Percentiles rank a stretch among this genome's conserved stretches.
Conservation (phyloP, 1,284 basidiomycete genomes). For the Paramarasmius palmivorus region DNA sequence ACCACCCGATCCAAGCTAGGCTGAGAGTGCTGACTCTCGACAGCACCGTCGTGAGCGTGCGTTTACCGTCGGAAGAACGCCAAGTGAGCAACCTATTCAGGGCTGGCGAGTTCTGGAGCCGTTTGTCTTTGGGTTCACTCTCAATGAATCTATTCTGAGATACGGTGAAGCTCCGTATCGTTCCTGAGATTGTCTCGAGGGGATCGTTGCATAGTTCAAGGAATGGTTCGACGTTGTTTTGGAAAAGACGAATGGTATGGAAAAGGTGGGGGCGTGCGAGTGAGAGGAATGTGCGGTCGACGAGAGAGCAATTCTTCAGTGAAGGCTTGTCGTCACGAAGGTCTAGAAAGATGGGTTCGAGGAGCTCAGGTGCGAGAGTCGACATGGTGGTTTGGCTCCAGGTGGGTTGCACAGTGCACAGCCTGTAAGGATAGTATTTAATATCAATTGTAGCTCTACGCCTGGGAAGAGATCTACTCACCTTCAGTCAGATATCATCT, state of each 20-base stretch:
- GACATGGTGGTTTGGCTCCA: no score
- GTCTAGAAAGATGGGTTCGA: no score
- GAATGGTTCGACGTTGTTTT: not conserved
- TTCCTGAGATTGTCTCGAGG: not conserved
- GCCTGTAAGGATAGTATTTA: no score
- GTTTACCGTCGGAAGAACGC: not conserved
- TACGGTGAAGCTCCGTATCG: not conserved
- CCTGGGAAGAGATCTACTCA: no score
- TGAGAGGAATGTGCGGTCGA: no score
- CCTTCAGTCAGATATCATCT: no score
- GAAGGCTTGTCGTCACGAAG: no score
- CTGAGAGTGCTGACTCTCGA: not conserved
- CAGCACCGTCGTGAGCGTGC: not conserved
- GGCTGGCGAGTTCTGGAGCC: not conserved
- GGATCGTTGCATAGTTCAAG: not conserved
- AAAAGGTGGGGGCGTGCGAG: no score
- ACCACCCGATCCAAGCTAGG: not conserved
- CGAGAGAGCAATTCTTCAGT: no score
- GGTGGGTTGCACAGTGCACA: no score
- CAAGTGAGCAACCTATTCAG: not conserved
- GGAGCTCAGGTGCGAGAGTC: no score
- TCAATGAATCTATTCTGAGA: not conserved
- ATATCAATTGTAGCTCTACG: no score
- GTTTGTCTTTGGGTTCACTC: not conserved
- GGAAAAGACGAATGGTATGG: not conserved